Percentiles rank a stretch among this genome's conserved stretches.
phyloP scores from a whole-genome alignment of 148 eudicot species.

The Fallopia convolvulus region DNA sequence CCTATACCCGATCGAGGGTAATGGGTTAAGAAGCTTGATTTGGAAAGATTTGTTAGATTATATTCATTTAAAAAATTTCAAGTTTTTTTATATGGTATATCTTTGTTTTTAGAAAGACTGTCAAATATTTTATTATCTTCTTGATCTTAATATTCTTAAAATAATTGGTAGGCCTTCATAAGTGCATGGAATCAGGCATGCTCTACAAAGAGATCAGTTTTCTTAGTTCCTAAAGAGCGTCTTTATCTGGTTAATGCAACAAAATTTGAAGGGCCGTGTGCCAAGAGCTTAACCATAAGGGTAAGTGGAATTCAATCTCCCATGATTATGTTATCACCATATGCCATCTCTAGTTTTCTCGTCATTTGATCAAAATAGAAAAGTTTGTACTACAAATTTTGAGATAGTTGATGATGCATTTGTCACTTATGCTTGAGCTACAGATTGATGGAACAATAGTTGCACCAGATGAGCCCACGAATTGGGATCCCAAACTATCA shows the following conservation, averaged over 20 bases:
- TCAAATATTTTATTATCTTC: not conserved
- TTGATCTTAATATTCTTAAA: not conserved
- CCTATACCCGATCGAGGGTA: too few relatives aligned
- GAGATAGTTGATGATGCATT: not conserved
- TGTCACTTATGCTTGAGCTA: not conserved
- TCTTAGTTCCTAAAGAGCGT: slow-evolving; percentile 72
- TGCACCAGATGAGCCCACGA: slow-evolving; percentile 78
- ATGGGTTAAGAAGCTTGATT: too few relatives aligned
- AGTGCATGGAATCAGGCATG: slow-evolving; percentile 88
- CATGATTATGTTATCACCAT: not conserved
- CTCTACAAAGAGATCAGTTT: slow-evolving; percentile 49
- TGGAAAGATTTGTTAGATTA: too few relatives aligned
- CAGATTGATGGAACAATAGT: slow-evolving; percentile 89
- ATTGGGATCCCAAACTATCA: slow-evolving; percentile 68
- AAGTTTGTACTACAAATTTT: not conserved
- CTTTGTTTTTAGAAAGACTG: too few relatives aligned
- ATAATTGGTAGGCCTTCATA: slow-evolving; percentile 52
- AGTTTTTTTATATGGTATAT: too few relatives aligned
- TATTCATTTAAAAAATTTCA: too few relatives aligned
- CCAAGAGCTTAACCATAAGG: slow-evolving; percentile 12
- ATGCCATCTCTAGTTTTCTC: not conserved
- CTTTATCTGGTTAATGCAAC: slow-evolving; percentile 82
- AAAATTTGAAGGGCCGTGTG: slow-evolving; percentile 81
- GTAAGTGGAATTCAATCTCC: not conserved
- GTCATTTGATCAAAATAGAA: not conserved